Conservation (phyloP, 2,329 filamentous ascomycete genomes). For the Ceratocystis destructans region DNA sequence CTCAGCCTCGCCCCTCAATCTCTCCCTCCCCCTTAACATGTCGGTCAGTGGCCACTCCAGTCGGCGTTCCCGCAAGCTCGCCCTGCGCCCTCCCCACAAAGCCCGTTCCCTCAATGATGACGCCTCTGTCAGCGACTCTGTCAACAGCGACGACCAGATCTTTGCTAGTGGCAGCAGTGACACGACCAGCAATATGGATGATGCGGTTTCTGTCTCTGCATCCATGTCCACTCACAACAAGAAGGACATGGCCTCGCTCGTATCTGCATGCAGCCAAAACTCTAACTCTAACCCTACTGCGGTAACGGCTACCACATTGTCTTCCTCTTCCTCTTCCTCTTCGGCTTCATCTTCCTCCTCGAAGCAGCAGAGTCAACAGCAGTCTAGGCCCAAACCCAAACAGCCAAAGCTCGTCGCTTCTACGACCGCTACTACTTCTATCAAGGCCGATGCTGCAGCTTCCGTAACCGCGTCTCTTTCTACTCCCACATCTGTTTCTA, state of each 20-base stretch:
- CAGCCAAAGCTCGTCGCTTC: neutral
- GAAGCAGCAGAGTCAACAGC: neutral
- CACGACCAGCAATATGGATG: constrained; percentile 40
- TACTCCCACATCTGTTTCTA: constrained; percentile 20
- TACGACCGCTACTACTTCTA: neutral
- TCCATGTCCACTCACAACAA: constrained; percentile 33
- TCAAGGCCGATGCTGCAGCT: neutral
- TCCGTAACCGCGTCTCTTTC: constrained; percentile 39
- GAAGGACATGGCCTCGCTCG: neutral
- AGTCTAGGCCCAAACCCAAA: neutral
- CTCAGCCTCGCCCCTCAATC: too few species aligned
- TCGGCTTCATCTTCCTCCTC: too few species aligned
- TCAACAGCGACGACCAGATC: constrained; percentile 48
- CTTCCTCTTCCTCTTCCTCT: too few species aligned
- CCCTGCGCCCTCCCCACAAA: constrained; percentile 42
- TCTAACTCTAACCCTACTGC: neutral
- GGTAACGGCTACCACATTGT: too few species aligned
- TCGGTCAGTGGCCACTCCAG: neutral
- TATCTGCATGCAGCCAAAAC: neutral
- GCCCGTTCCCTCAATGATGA: constrained; percentile 40
- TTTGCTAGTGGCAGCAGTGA: constrained; percentile 44
- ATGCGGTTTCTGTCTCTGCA: constrained; percentile 39
- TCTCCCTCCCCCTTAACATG: constrained; percentile 21
- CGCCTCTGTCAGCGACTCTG: constrained; percentile 53
- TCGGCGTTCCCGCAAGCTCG: constrained; percentile 43